Conservation (phyloP, 2,329 filamentous ascomycete genomes). For the Aspergillus niger region DNA sequence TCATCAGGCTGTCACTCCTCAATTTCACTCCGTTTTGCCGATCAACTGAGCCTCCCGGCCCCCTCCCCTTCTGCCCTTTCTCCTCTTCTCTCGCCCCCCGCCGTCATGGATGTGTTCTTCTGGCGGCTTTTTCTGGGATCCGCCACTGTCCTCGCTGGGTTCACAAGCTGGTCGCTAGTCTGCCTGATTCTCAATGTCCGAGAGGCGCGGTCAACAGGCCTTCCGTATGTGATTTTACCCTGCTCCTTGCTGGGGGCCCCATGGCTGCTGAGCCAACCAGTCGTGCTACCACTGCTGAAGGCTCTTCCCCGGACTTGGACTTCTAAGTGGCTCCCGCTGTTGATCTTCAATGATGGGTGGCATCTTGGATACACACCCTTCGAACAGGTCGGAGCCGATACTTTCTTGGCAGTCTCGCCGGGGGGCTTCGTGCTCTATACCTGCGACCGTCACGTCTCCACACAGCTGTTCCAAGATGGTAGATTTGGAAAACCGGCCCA, state of each 20-base stretch:
- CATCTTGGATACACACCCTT: slow-evolving; percentile 7
- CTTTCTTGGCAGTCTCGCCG: background rate
- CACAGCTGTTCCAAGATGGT: background rate
- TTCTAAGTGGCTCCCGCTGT: slow-evolving; percentile 1
- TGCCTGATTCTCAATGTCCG: background rate
- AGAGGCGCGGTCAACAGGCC: background rate
- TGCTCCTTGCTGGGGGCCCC: background rate
- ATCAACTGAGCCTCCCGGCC: no score
- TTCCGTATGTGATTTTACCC: background rate
- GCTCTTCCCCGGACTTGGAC: background rate
- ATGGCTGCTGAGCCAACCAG: slow-evolving; percentile 1
- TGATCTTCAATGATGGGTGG: slow-evolving; percentile 1
- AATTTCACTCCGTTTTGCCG: no score
- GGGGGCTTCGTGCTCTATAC: background rate
- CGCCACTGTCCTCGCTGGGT: background rate
- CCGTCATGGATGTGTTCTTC: no score
- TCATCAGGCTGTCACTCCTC: no score
- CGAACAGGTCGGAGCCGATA: background rate
- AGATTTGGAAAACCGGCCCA: background rate
- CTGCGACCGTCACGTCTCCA: background rate
- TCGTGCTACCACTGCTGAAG: background rate
- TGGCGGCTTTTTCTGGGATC: no score
- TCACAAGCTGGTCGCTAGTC: background rate
- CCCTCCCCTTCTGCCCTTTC: no score
- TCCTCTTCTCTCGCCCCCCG: no score